phyloP scores from a whole-genome alignment of 768 basidiomycete genomes.

The Clitopilus passeckerianus region DNA sequence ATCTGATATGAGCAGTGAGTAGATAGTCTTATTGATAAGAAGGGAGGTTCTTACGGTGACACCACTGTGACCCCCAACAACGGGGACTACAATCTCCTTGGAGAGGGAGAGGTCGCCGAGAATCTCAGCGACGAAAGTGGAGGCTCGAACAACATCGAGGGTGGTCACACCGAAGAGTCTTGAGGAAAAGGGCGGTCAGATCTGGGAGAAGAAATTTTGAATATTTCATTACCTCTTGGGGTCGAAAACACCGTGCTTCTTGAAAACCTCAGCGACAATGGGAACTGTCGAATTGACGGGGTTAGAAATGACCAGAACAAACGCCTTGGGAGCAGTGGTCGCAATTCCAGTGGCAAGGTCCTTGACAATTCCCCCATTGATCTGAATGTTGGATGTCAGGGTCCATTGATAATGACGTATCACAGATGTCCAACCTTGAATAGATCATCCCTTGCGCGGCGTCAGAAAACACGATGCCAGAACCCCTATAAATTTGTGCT shows the following conservation, averaged over 20 bases:
- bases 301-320: constrained; percentile 96
- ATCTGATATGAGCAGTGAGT: constrained; percentile 43
- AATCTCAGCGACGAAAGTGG: constrained; percentile 87
- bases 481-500: constrained; percentile 8
- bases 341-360: constrained; percentile 92
- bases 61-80: constrained; percentile 94
- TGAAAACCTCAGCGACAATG: constrained; percentile 92
- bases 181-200: constrained; percentile 20
- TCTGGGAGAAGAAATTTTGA: neutral
- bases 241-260: constrained; percentile 87
- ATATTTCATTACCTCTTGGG: constrained; percentile 67
- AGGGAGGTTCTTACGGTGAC: constrained; percentile 57
- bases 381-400: constrained; percentile 38
- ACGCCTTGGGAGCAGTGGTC: constrained; percentile 78
- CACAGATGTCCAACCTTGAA: constrained; percentile 71
- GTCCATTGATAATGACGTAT: neutral
- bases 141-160: constrained; percentile 96
- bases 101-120: constrained; percentile 60
- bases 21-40: neutral
- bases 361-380: constrained; percentile 96
- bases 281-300: constrained; percentile 99
- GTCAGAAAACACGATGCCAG: constrained; percentile 1
- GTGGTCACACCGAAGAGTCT: constrained; percentile 98
- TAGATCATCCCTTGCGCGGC: constrained; percentile 73
- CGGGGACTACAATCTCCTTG: constrained; percentile 69